Conservation (phyloP, 1,284 basidiomycete species). For the Amylostereum chailletii region DNA sequence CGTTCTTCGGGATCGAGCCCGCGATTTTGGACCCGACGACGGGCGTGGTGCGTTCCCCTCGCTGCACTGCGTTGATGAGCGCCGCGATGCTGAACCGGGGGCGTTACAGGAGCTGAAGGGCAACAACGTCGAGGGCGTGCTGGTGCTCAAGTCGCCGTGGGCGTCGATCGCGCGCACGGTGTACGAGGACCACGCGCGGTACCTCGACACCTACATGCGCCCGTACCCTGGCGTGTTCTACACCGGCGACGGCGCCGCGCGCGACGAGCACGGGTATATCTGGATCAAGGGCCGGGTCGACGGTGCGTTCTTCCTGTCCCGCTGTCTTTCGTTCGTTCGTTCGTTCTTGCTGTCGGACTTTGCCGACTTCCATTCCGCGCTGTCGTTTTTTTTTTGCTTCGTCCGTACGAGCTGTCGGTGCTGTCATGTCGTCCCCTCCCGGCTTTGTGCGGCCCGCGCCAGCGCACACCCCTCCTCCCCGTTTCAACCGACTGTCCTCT, state of each 20-base stretch:
- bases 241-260: conserved; percentile 93
- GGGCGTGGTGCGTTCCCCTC: conserved; percentile 40
- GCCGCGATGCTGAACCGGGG: too few relatives aligned
- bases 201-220: conserved; percentile 90
- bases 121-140: conserved; percentile 85
- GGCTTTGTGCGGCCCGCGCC: too few relatives aligned
- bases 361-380: neutral
- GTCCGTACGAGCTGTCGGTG: neutral
- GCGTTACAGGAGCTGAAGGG: conserved; percentile 59
- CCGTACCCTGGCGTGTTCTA: conserved; percentile 89
- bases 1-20: conserved; percentile 94
- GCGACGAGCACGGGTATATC: conserved; percentile 94
- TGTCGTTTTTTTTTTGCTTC: neutral
- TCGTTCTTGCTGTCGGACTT: conserved; percentile 1
- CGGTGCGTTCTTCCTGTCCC: conserved; percentile 51
- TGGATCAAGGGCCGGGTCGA: conserved; percentile 99
- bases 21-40: conserved; percentile 79
- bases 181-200: conserved; percentile 78
- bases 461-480: too few relatives aligned
- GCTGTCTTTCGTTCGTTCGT: conserved; percentile 6
- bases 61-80: too few relatives aligned
- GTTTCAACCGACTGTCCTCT: too few relatives aligned
- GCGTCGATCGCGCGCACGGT: conserved; percentile 95
- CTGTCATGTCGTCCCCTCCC: too few relatives aligned
- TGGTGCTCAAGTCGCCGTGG: conserved; percentile 86